Conservation (phyloP, 2,329 filamentous ascomycete genomes). For the Teratosphaeria viscida region DNA sequence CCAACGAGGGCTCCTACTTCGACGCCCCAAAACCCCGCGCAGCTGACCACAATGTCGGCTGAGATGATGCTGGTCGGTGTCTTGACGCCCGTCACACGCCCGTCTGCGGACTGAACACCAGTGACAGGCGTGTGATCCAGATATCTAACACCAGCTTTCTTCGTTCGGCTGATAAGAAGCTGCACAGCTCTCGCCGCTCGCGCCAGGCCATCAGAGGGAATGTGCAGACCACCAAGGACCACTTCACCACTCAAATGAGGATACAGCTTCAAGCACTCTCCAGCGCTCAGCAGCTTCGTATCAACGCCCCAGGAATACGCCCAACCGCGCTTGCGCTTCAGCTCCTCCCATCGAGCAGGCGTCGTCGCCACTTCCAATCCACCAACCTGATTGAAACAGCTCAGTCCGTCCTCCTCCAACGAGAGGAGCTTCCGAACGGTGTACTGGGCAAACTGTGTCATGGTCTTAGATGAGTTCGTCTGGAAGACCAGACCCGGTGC, state of each 20-base stretch:
- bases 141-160: slow-evolving; percentile 48
- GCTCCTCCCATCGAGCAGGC: slow-evolving; percentile 46
- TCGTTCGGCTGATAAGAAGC: slow-evolving; percentile 48
- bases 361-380: slow-evolving; percentile 54
- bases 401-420: slow-evolving; percentile 38
- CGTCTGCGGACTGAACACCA: slow-evolving; percentile 41
- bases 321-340: slow-evolving; percentile 53
- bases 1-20: slow-evolving; percentile 54
- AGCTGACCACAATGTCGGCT: slow-evolving; percentile 53
- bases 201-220: slow-evolving; percentile 51
- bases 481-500: slow-evolving; percentile 56
- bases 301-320: slow-evolving; percentile 52
- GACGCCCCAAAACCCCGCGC: slow-evolving; percentile 57
- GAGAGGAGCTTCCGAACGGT: slow-evolving; percentile 51
- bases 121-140: slow-evolving; percentile 47
- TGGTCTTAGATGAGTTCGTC: slow-evolving; percentile 47
- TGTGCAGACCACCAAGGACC: slow-evolving; percentile 49
- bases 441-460: slow-evolving; percentile 51
- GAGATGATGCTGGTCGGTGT: slow-evolving; percentile 41
- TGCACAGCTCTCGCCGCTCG: slow-evolving; percentile 52
- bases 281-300: slow-evolving; percentile 39
- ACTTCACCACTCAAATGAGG: slow-evolving; percentile 44
- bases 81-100: slow-evolving; percentile 46
- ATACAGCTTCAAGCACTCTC: slow-evolving; percentile 45
- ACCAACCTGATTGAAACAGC: slow-evolving; percentile 53